Evolutionary conservation across 805 yeast species (phyloP), one percentile per base, ranked within the genome.

Genomic region (Candida silvatica): DNA sequence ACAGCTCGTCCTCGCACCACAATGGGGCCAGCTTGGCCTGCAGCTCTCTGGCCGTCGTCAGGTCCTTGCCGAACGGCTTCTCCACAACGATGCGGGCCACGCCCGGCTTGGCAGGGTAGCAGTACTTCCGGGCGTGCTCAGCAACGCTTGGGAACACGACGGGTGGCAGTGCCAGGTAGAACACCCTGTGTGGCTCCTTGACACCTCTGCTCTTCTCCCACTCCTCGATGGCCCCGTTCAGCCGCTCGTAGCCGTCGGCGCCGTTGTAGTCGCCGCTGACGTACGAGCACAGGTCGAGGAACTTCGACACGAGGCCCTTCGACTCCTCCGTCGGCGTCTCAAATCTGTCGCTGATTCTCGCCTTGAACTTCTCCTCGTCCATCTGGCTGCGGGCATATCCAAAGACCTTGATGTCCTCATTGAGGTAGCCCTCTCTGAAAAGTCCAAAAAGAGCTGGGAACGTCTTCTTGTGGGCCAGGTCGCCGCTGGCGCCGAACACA

Each of bases 1-100:
- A 92, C 32, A 90, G 67, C 66, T 92, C 97, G 4, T 81, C 88
- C 62, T 92, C 98, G 18, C 74, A 61, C 75, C 88, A 90, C 33
- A 88, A 62, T 15, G 97, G 97, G 14, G 88, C 76, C 49, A 92
- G 69, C 42, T 74, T 70, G 37, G 63, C 52, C 65, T 87, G 96
- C 54, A 92, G 67, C 48, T 75, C 79, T 50, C 85, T 73, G 4
- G 94, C 77, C 35, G 86, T 69, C 41, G 69, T 72, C 49, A 92
- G 72, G 58, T 92, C 97, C 58, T 77, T 92, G 43, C 98, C 98
- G 55, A 92, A 92, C 27, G 98, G 98, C 67, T 92, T 92, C 65
- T 92, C 98, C 37, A 92, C 84, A 51, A 92, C 85, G 46, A 92
- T 65, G 58, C 96, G 75, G 25, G 86, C 77, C 36, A 69, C 52